Conservation (phyloP, 768 basidiomycete species). For the Mycena capillaripes region DNA sequence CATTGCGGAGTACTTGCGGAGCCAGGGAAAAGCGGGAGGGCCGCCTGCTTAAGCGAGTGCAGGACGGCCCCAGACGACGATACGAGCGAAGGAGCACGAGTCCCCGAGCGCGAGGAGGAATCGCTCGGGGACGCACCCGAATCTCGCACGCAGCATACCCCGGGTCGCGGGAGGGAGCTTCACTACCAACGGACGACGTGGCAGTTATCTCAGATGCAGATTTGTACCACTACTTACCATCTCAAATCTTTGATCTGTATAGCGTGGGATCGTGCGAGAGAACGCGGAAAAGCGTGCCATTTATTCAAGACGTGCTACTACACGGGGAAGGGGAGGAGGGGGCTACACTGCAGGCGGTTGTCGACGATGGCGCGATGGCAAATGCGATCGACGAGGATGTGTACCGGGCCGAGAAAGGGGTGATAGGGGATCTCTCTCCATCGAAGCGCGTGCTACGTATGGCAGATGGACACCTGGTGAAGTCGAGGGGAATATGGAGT, state of each 20-base stretch:
- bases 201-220: constrained; percentile 3
- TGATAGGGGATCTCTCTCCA: not conserved
- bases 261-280: too few species aligned
- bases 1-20: constrained; percentile 5
- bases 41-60: too few species aligned
- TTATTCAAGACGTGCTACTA: constrained; percentile 7
- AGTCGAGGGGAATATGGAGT: constrained; percentile 28
- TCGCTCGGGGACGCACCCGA: constrained; percentile 15
- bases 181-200: not conserved
- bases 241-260: constrained; percentile 15
- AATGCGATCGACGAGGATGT: constrained; percentile 11
- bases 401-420: not conserved
- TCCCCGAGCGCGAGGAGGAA: constrained; percentile 23
- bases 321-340: not conserved
- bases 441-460: constrained; percentile 24
- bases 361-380: constrained; percentile 36
- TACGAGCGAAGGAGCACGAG: not conserved
- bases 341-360: not conserved
- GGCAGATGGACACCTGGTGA: constrained; percentile 31
- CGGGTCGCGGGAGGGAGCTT: constrained; percentile 10
- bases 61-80: not conserved
- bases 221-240: not conserved
- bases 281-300: too few species aligned
- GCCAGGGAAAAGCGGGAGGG: constrained; percentile 26
- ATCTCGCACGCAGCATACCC: too few species aligned